Conservation (phyloP, 352 stramenopile species). For the Lagenidium giganteum region DNA sequence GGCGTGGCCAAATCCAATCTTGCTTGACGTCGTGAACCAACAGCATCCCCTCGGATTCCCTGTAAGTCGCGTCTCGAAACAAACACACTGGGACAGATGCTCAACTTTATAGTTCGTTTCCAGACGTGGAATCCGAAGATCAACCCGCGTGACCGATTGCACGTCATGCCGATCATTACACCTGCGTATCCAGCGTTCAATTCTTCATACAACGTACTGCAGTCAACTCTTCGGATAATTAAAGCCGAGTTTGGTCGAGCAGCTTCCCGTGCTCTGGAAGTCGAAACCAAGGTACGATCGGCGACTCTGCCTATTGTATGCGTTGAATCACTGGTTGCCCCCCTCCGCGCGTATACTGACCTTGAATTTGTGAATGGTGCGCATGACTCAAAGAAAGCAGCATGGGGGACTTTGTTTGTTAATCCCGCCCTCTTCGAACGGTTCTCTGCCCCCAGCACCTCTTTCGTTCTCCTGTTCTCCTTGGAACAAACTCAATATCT, state of each 20-base stretch:
- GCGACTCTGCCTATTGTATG: not conserved
- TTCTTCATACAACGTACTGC: constrained; percentile 96
- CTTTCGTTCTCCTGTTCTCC: not conserved
- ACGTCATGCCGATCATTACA: constrained; percentile 99
- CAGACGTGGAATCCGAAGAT: constrained; percentile 88
- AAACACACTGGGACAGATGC: not conserved
- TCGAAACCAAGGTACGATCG: constrained; percentile 82
- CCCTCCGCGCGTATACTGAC: too few relatives aligned
- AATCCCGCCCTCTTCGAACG: constrained; percentile 71
- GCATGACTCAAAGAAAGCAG: constrained; percentile 55
- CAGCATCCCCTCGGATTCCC: constrained; percentile 46
- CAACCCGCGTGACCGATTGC: constrained; percentile 79
- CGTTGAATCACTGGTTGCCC: too few relatives aligned
- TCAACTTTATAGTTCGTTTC: constrained; percentile 6
- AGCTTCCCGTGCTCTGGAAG: constrained; percentile 56
- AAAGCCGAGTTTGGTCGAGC: constrained; percentile 84
- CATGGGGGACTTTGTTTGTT: constrained; percentile 79
- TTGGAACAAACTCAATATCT: constrained; percentile 1
- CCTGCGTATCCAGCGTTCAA: constrained; percentile 98
- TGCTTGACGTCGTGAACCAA: constrained; percentile 65
- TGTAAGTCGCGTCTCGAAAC: constrained; percentile 28
- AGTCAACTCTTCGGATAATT: constrained; percentile 88
- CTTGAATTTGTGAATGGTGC: constrained; percentile 5
- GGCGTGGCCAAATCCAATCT: constrained; percentile 95
- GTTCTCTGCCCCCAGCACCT: constrained; percentile 24